Evolutionary conservation across 2,329 filamentous ascomycete genomes (phyloP).

Genomic region (Westerdykella ornata): DNA sequence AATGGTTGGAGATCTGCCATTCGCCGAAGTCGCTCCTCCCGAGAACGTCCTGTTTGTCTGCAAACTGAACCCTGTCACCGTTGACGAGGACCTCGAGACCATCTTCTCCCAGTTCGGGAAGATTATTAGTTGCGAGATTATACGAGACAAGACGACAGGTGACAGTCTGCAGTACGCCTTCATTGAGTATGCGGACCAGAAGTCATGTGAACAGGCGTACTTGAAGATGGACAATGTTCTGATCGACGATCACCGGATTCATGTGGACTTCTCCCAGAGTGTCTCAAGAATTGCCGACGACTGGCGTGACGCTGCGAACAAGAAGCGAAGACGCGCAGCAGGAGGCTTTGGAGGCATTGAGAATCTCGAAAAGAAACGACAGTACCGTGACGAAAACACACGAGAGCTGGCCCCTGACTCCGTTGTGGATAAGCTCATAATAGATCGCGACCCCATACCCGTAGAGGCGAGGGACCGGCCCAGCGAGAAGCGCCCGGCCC

Average conservation of each 20-base stretch:
- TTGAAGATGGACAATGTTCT: conserved; percentile 98
- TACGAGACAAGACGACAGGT: conserved; percentile 85
- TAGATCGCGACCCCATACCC: conserved; percentile 17
- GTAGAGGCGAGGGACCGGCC: conserved; percentile 8
- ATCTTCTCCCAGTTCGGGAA: conserved; percentile 97
- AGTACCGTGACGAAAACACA: conserved; percentile 52
- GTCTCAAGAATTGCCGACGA: conserved; percentile 78
- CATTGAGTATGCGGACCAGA: conserved; percentile 90
- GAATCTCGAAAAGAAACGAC: conserved; percentile 79
- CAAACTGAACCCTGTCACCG: conserved; percentile 95
- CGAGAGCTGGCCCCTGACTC: conserved; percentile 28
- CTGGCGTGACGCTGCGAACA: conserved; percentile 81
- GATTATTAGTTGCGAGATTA: conserved; percentile 92
- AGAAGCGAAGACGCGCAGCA: conserved; percentile 59
- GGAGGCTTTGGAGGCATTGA: conserved; percentile 84
- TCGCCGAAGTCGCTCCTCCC: conserved; percentile 93
- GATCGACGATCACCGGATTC: conserved; percentile 94
- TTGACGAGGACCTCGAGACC: conserved; percentile 86
- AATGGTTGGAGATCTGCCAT: conserved; percentile 95
- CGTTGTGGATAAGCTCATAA: conserved; percentile 28
- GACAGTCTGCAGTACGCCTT: conserved; percentile 97
- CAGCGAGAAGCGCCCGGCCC: conserved; percentile 12
- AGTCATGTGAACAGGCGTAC: conserved; percentile 88
- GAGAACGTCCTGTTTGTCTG: conserved; percentile 98
- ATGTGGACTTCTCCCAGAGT: conserved; percentile 97